Evolutionary conservation across 768 basidiomycete genomes (phyloP), one percentile per base, ranked within the genome.

Genomic region (Hypsizygus marmoreus): DNA sequence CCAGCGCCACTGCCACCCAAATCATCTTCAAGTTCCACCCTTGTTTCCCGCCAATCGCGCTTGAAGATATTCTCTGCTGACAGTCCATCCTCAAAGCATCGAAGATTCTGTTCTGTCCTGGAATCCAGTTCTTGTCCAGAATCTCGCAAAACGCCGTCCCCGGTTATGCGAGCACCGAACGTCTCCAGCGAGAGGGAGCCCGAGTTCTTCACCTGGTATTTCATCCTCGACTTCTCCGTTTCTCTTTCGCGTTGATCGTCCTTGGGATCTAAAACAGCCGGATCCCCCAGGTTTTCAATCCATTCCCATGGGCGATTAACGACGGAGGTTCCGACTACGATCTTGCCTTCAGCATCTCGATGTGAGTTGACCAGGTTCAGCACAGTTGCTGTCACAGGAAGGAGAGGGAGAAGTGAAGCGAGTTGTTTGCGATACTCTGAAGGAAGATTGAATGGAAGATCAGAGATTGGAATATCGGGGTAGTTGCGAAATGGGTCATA

Each of bases 271-370:
- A 70, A 52, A 9, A 68, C 56, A 6, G 72, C 47, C 3, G 74
- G 69, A 40, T 86, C 84, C 7, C 88, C 88, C 3, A 91, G 57
- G 58, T 85, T 80, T 63, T 92, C 89, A 6, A 84, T 80, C 88
- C 89, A 91, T 62, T 92, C 89, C 89, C 89, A 92, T 3, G 90
- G 87, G 24, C 82, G 78, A 63, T 90, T 88, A 45, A 79, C 70
- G 13, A 91, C 84, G 2, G 78, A 73, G 4, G 66, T 58, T 14
- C 77, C 74, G 48, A 72, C 68, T 2, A 80, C 58, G 4, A 80
- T 48, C 13, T 74, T 70, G 0, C 85, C 86, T 10, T 66, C 67
- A 1, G 66, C 40, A 51, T 89, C 86, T 20, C 74, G 75, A 48
- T 82, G 74, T 3, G 80, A 77, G 36, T 77, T 77, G 3, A 77